These are phyloP conservation scores for Globisporangium okanoganense DNA, from an alignment of 352 stramenopile genomes.

Conservation along the genomic window DNA sequence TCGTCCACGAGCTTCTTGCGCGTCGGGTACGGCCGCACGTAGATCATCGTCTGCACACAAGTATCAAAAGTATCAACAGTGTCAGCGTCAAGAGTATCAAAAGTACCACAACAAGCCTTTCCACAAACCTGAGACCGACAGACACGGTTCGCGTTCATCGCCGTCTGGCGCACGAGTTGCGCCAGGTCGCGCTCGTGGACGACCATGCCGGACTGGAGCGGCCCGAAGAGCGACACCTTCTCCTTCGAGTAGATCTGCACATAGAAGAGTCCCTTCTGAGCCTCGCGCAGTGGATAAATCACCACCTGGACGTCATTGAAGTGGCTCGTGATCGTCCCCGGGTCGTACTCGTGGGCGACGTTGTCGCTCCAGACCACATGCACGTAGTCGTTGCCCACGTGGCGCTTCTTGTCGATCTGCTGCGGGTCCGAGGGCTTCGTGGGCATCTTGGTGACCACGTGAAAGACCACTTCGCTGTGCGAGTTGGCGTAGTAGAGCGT, in stretches of 20 bases:
- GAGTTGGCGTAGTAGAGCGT: slow-evolving; percentile 80
- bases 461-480: slow-evolving; percentile 85
- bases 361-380: slow-evolving; percentile 89
- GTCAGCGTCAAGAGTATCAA: slow-evolving; percentile 4
- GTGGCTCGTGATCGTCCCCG: slow-evolving; percentile 85
- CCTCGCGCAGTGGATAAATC: slow-evolving; percentile 66
- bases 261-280: slow-evolving; percentile 63
- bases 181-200: slow-evolving; percentile 67
- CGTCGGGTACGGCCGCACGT: slow-evolving; percentile 82
- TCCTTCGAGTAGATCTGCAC: slow-evolving; percentile 82
- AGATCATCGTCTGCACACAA: slow-evolving; percentile 62
- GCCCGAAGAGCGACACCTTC: slow-evolving; percentile 76
- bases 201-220: slow-evolving; percentile 82
- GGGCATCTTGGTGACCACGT: slow-evolving; percentile 87
- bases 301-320: slow-evolving; percentile 89
- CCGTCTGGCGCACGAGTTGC: slow-evolving; percentile 74
- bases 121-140: slow-evolving; percentile 68
- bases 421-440: slow-evolving; percentile 73
- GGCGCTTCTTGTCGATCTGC: slow-evolving; percentile 89
- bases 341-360: slow-evolving; percentile 64
- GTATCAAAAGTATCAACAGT: slow-evolving; percentile 5
- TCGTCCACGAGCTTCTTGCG: slow-evolving; percentile 87
- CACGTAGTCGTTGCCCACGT: slow-evolving; percentile 87
- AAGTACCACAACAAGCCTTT: background rate
- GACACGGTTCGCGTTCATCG: slow-evolving; percentile 87